Base-by-base conservation (phyloP, 192 early-diverging fungal species). In the Linnemannia zychae region DNA sequence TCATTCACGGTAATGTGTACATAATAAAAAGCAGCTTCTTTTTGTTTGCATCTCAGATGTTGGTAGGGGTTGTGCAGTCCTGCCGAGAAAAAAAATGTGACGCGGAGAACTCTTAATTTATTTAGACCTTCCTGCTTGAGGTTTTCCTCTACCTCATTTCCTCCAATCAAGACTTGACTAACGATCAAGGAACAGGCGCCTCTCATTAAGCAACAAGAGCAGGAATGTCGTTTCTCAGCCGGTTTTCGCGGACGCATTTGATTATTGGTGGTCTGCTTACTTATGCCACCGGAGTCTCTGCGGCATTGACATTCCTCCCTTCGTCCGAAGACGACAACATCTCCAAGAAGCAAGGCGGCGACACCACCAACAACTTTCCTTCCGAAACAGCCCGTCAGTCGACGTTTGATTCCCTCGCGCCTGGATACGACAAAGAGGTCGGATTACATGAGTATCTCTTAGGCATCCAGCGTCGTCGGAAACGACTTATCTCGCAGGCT, bases 391-490 rank as follows among this genome's bases (percentile, higher is more conserved):
- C 68, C 7, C 83, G 83, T n/a, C 83, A 50, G 2, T 60, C 73
- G 3, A 85, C 78, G 7, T 85, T 85, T 57, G 83, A 85, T 37
- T 31, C 46, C 7, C 74, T 85, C 28, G 83, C 83, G 0, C 73
- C 83, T 1, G 76, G 70, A 5, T 85, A 85, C 69, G 83, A 85
- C 48, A 76, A 65, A 13, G 83, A 85, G 22, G 83, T 85, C 20
- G 37, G 78, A 0, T 3, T 79, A 7, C 83, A 85, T 46, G 83
- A 85, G 53, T 85, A 85, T 24, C 49, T 85, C 0, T 65, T 85
- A 5, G 83, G 83, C 0, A 85, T 85, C 70, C 83, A 85, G 48
- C 83, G 83, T 67, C 83, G 83, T 15, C 67, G 83, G 40, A 85
- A 79, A 63, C 77, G 83, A 1, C 77, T 85, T 31, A 15, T 85